Base-by-base conservation (phyloP, 352 stramenopile species). In the Phytophthora capsici region DNA sequence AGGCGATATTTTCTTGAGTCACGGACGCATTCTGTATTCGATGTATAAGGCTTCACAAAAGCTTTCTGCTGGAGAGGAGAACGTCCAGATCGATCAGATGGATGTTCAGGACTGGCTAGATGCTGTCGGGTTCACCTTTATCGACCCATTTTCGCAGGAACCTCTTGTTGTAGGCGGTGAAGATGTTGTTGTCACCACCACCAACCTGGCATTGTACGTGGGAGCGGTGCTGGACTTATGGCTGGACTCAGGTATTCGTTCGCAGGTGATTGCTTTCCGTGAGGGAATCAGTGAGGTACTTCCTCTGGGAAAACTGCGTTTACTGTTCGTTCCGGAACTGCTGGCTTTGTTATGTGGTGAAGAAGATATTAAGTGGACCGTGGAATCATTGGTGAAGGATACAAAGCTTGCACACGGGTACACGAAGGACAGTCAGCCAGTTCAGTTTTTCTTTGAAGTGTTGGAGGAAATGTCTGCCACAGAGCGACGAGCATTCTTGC, bases 381-480 rank as follows among this genome's bases (percentile, higher is more conserved):
- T 74, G 2, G 73, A 65, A n/a, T 91, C 80, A 17, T 75, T 95
- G 22, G 62, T 77, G 17, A 78, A 81, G 66, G 74, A 86, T 26
- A 87, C 91, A 54, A 95, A 93, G 66, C 77, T 94, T 50, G 82
- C 84, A 3, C 88, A 95, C 49, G 88, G 88, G 12, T 95, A 91
- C 73, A 93, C 86, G 9, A 88, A 85, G n/a, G 75, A 90, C 23
- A 93, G 82, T 28, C 53, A 66, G 20, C 81, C 86, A 0, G 78
- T 95, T 34, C 66, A 88, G 51, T 90, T 71, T 52, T 90, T 95
- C 38, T 75, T 91, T 38, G 66, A 90, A 48, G 77, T 85, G 4
- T 51, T 95, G 16, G 83, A 86, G n/a, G 73, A 80, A 40, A 93
- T 95, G 86, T 59, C 70, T 26, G 61, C 77, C 5, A 17, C 48